Conservation (phyloP, 1,284 basidiomycete species). For the Sanguinoderma infundibulare region DNA sequence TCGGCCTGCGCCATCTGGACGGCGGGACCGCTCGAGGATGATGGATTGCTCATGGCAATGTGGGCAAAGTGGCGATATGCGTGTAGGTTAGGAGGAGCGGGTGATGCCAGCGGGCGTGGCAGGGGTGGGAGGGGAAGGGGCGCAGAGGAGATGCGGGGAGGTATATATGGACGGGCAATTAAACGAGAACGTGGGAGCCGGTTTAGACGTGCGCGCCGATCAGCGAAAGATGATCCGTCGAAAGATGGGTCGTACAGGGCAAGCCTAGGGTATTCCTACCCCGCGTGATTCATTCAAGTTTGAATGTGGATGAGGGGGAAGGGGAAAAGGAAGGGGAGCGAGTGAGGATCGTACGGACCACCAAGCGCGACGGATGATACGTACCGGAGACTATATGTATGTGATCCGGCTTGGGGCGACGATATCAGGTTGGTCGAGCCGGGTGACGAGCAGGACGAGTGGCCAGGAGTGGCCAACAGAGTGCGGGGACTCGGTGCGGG, state of each 20-base stretch:
- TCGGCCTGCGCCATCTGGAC: slow-evolving; percentile 3
- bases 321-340: neutral
- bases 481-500: neutral
- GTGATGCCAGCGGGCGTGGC: neutral
- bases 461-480: neutral
- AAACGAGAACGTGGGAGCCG: slow-evolving; percentile 27
- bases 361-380: neutral
- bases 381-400: slow-evolving; percentile 11
- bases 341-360: slow-evolving; percentile 1
- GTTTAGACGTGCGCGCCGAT: slow-evolving; percentile 21
- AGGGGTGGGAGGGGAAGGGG: slow-evolving; percentile 6
- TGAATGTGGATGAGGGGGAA: neutral
- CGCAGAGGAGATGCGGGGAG: slow-evolving; percentile 2
- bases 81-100: neutral
- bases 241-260: neutral
- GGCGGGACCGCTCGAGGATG: slow-evolving; percentile 7
- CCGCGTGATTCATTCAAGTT: neutral
- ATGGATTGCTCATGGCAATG: slow-evolving; percentile 16
- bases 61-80: neutral
- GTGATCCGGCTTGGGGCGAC: neutral
- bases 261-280: neutral
- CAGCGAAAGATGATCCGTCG: slow-evolving; percentile 10
- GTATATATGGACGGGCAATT: slow-evolving; percentile 23
- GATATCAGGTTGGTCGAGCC: slow-evolving; percentile 5
- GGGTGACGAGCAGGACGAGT: neutral